Percentiles rank a stretch among this genome's conserved stretches.
phyloP scores from a whole-genome alignment of 352 stramenopile species.

The Phytophthora multivora region DNA sequence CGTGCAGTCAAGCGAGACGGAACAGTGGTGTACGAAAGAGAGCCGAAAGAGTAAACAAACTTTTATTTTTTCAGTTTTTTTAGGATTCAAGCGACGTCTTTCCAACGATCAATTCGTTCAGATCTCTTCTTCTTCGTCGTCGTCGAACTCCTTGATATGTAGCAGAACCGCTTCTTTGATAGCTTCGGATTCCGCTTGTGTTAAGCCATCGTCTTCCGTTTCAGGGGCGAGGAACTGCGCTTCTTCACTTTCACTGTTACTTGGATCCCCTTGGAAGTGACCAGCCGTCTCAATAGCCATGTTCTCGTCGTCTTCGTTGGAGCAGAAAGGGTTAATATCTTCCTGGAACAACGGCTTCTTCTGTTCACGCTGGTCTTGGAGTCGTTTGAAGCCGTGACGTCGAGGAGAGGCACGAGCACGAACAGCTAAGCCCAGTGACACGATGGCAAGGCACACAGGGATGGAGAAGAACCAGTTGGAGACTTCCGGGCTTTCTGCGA shows the following conservation, averaged over 20 bases:
- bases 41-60: slow-evolving; percentile 1
- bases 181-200: slow-evolving; percentile 19
- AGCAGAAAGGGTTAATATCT: slow-evolving; percentile 84
- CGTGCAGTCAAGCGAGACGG: slow-evolving; percentile 58
- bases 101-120: background rate
- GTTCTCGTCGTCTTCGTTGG: slow-evolving; percentile 24
- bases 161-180: slow-evolving; percentile 34
- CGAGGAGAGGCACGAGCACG: slow-evolving; percentile 12
- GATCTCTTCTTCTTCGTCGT: slow-evolving; percentile 31
- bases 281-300: slow-evolving; percentile 41
- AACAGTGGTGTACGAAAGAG: slow-evolving; percentile 54
- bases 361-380: slow-evolving; percentile 37
- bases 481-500: slow-evolving; percentile 5
- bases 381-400: slow-evolving; percentile 39
- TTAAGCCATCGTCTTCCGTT: slow-evolving; percentile 15
- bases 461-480: slow-evolving; percentile 57
- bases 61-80: background rate
- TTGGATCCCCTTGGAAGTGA: slow-evolving; percentile 29
- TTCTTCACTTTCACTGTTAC: slow-evolving; percentile 28
- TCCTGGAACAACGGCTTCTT: slow-evolving; percentile 35
- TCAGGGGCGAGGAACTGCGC: slow-evolving; percentile 20
- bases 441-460: slow-evolving; percentile 43
- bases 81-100: background rate
- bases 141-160: slow-evolving; percentile 34
- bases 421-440: slow-evolving; percentile 47